phyloP scores from a whole-genome alignment of 352 stramenopile genomes.

The Paralagenidium karlingii region DNA sequence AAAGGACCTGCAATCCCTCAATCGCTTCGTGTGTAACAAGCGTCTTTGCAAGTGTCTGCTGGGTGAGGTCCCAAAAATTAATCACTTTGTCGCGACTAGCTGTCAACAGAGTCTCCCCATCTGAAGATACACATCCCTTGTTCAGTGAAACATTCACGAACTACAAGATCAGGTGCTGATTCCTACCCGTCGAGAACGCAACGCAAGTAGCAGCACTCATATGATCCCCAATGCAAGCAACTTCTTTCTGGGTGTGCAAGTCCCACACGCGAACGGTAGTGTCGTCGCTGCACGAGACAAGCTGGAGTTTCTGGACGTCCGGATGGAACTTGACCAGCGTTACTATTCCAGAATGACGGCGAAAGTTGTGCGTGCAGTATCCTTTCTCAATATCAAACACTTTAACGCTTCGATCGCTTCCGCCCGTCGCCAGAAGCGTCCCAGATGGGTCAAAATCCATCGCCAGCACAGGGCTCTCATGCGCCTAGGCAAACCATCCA shows the following conservation, averaged over 20 bases:
- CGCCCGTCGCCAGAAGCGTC: conserved; percentile 91
- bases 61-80: conserved; percentile 82
- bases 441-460: conserved; percentile 86
- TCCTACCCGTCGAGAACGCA: conserved; percentile 76
- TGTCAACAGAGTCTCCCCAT: conserved; percentile 80
- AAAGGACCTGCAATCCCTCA: conserved; percentile 88
- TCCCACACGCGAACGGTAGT: conserved; percentile 73
- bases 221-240: conserved; percentile 89
- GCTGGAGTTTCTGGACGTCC: conserved; percentile 34
- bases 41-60: conserved; percentile 82
- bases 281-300: conserved; percentile 75
- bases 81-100: conserved; percentile 89
- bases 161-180: conserved; percentile 1
- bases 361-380: conserved; percentile 92
- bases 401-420: conserved; percentile 92
- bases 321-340: conserved; percentile 80
- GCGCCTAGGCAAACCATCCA: conserved; percentile 6
- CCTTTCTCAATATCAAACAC: conserved; percentile 89
- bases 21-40: conserved; percentile 91
- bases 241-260: conserved; percentile 69
- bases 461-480: conserved; percentile 65
- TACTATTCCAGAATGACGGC: conserved; percentile 75
- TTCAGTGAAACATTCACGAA: not conserved
- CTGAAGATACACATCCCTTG: conserved; percentile 7
- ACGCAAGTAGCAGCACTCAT: conserved; percentile 91